Evolutionary conservation across 2,329 filamentous ascomycete genomes (phyloP).

Genomic region (Coniochaeta hoffmannii): DNA sequence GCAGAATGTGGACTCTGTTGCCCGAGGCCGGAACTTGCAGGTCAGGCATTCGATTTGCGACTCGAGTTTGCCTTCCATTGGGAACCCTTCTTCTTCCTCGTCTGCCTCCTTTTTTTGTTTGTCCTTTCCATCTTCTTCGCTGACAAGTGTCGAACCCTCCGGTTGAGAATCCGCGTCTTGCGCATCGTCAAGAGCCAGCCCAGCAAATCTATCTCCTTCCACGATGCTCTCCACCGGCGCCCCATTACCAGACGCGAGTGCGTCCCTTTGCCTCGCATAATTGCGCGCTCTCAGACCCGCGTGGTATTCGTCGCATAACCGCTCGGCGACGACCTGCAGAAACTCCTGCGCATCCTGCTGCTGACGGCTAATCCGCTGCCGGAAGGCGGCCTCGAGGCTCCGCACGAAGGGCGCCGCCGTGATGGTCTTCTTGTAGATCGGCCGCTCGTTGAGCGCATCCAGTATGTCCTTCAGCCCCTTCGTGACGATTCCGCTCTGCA

Average conservation of each 20-base stretch:
- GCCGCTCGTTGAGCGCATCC: slow-evolving; percentile 85
- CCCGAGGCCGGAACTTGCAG: slow-evolving; percentile 83
- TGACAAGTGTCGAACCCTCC: slow-evolving; percentile 5
- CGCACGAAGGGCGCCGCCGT: slow-evolving; percentile 78
- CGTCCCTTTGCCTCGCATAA: slow-evolving; percentile 36
- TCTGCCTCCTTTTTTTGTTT: slow-evolving; percentile 16
- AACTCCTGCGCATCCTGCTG: slow-evolving; percentile 99
- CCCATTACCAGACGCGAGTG: background rate
- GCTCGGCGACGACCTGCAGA: slow-evolving; percentile 84
- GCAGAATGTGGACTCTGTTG: slow-evolving; percentile 78
- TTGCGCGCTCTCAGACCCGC: slow-evolving; percentile 69
- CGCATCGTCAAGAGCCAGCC: slow-evolving; percentile 1
- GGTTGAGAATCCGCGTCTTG: background rate
- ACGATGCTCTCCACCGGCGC: background rate
- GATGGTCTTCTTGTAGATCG: slow-evolving; percentile 89
- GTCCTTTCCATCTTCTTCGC: background rate
- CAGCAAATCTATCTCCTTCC: background rate
- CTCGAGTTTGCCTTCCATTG: slow-evolving; percentile 84
- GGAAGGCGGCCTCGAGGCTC: slow-evolving; percentile 78
- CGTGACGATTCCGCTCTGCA: slow-evolving; percentile 80
- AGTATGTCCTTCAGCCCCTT: slow-evolving; percentile 86
- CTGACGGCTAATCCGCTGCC: slow-evolving; percentile 82
- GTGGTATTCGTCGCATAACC: slow-evolving; percentile 89
- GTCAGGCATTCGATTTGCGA: slow-evolving; percentile 92
- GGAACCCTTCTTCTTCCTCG: slow-evolving; percentile 65